These are phyloP conservation scores for Wickerhamomyces bisporus DNA, from an alignment of 805 yeast species.

Conservation along the genomic window DNA sequence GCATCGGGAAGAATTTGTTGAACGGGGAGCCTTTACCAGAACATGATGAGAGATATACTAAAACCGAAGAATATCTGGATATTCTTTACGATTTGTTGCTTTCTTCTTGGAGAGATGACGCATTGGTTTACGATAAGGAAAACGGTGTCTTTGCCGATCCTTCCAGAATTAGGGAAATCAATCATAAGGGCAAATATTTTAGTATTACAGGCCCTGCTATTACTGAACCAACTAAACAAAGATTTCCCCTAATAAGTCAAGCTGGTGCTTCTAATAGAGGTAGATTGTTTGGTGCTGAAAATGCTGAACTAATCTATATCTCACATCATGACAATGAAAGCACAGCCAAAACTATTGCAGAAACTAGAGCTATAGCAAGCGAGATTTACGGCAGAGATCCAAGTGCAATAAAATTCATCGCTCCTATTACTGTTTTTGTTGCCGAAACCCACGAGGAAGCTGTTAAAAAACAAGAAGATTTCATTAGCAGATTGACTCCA, in stretches of 20 bases:
- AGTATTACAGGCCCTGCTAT: constrained; percentile 35
- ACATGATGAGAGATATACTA: constrained; percentile 25
- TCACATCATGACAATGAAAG: too few species aligned
- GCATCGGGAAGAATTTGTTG: constrained; percentile 33
- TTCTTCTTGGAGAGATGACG: constrained; percentile 38
- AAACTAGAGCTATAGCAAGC: constrained; percentile 27
- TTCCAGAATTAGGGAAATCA: constrained; percentile 29
- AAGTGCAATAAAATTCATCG: constrained; percentile 32
- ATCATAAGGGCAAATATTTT: constrained; percentile 32
- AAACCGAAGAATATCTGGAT: constrained; percentile 35
- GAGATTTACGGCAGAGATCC: constrained; percentile 30
- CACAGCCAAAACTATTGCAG: constrained; percentile 27
- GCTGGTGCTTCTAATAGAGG: constrained; percentile 38
- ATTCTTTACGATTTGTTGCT: constrained; percentile 33
- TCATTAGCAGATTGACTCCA: constrained; percentile 27
- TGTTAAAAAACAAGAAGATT: constrained; percentile 26
- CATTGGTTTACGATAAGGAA: constrained; percentile 21
- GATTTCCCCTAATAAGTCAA: constrained; percentile 35
- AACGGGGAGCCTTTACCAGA: constrained; percentile 23
- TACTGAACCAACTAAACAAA: constrained; percentile 16
- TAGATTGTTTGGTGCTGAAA: constrained; percentile 34
- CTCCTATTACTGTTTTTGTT: constrained; percentile 29
- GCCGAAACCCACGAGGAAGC: constrained; percentile 38
- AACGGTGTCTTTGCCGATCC: constrained; percentile 28
- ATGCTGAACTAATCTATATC: constrained; percentile 37